Percentiles rank a stretch among this genome's conserved stretches.
These are phyloP conservation scores for Maudiozyma humilis DNA, from an alignment of 1,139 yeast species.

Conservation along the genomic window DNA sequence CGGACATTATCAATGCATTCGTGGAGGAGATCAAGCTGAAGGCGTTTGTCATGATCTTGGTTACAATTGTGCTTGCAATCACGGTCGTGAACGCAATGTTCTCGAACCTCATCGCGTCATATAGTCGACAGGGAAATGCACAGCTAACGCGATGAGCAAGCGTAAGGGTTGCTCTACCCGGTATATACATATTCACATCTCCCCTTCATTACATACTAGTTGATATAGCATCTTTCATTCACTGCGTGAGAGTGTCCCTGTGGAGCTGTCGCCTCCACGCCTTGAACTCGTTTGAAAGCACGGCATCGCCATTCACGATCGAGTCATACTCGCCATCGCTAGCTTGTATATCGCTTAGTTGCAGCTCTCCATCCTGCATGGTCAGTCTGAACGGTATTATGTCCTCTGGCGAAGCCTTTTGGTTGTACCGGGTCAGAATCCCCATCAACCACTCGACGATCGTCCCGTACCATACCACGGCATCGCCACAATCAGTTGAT, in stretches of 20 bases:
- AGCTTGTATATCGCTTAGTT: conserved; percentile 32
- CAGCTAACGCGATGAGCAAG: not conserved
- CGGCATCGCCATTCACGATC: conserved; percentile 32
- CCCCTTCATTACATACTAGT: not conserved
- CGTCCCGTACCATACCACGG: conserved; percentile 79
- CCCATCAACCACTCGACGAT: conserved; percentile 65
- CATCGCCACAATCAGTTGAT: conserved; percentile 55
- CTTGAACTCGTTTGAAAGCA: conserved; percentile 49
- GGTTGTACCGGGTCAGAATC: conserved; percentile 41
- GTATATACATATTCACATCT: not conserved
- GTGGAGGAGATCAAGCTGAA: conserved; percentile 57
- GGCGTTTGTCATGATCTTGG: conserved; percentile 40
- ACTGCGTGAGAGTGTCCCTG: not conserved
- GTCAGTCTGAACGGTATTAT: conserved; percentile 39
- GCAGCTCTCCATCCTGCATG: conserved; percentile 35
- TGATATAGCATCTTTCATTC: not conserved
- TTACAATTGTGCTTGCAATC: conserved; percentile 31
- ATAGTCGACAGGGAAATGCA: not conserved
- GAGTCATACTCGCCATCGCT: conserved; percentile 28
- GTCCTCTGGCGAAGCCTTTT: conserved; percentile 18
- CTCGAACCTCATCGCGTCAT: conserved; percentile 19
- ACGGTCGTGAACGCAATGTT: conserved; percentile 24
- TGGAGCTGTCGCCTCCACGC: conserved; percentile 44
- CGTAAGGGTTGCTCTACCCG: not conserved
- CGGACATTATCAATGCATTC: conserved; percentile 52